These are phyloP conservation scores for Rhizophagus prolifer DNA, from an alignment of 192 early-diverging fungal genomes.

Conservation along the genomic window DNA sequence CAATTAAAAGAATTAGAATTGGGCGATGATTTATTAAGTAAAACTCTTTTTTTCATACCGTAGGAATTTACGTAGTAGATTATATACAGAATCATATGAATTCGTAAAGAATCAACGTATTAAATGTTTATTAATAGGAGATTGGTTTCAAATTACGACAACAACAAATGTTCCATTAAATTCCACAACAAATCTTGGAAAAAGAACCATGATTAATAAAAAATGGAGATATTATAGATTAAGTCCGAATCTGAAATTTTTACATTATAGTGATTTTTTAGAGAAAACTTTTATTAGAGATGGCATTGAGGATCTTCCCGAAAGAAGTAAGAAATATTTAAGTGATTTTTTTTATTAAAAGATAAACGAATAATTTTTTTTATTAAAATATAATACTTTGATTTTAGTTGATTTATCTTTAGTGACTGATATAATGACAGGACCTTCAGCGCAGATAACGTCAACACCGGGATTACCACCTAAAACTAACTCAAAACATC, in stretches of 20 bases:
- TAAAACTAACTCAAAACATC: neutral
- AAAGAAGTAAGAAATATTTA: constrained; percentile 51
- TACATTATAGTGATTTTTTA: constrained; percentile 69
- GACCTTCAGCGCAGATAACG: constrained; percentile 5
- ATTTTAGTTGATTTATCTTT: constrained; percentile 34
- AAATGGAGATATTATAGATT: constrained; percentile 59
- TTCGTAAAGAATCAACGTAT: constrained; percentile 68
- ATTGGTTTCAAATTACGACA: constrained; percentile 60
- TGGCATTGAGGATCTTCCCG: constrained; percentile 44
- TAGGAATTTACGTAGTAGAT: constrained; percentile 59
- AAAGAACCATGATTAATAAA: constrained; percentile 25
- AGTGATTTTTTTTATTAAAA: neutral
- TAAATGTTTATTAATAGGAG: constrained; percentile 55
- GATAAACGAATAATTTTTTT: neutral
- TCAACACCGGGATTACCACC: neutral
- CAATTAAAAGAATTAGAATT: constrained; percentile 67
- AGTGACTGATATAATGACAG: constrained; percentile 34
- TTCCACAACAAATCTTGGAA: neutral
- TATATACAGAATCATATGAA: constrained; percentile 69
- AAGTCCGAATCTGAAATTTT: constrained; percentile 50
- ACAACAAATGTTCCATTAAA: too few species aligned
- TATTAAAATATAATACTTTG: neutral
- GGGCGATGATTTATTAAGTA: constrained; percentile 62
- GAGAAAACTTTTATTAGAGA: constrained; percentile 39
- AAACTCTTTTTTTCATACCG: constrained; percentile 27